Conservation (phyloP, 768 basidiomycete genomes). For the Mycena amicta region DNA sequence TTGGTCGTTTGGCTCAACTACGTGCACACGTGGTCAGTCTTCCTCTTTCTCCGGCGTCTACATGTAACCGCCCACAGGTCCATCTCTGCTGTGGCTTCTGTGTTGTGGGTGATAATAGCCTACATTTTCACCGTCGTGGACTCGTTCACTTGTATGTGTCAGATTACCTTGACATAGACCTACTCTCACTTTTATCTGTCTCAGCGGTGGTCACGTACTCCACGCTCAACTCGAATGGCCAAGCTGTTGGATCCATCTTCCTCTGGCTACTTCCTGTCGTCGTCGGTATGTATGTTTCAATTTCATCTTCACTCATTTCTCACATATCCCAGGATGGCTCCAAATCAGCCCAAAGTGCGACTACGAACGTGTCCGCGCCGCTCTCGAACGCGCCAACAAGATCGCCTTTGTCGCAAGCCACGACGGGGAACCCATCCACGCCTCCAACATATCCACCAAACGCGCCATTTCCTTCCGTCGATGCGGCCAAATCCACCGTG, state of each 20-base stretch:
- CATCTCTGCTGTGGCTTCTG: slow-evolving; percentile 20
- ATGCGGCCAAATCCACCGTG: slow-evolving; percentile 20
- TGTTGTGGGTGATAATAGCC: slow-evolving; percentile 18
- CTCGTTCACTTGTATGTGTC: slow-evolving; percentile 14
- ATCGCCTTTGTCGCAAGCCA: slow-evolving; percentile 31
- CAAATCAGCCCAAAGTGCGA: slow-evolving; percentile 45
- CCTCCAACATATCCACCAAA: slow-evolving; percentile 14
- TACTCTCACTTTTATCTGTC: neutral
- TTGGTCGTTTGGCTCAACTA: slow-evolving; percentile 35
- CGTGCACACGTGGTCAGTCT: slow-evolving; percentile 38
- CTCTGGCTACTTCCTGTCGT: slow-evolving; percentile 45
- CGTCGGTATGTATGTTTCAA: too few relatives aligned
- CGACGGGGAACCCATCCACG: slow-evolving; percentile 11
- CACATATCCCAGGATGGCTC: too few relatives aligned
- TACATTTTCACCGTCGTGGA: slow-evolving; percentile 25
- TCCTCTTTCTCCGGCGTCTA: neutral
- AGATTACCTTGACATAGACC: neutral
- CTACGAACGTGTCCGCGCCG: slow-evolving; percentile 30
- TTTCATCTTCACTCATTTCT: too few relatives aligned
- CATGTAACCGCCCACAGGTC: slow-evolving; percentile 1
- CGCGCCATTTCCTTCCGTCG: slow-evolving; percentile 25
- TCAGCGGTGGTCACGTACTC: slow-evolving; percentile 19
- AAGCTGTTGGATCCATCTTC: slow-evolving; percentile 44
- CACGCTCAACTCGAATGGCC: slow-evolving; percentile 36
- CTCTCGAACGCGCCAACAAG: slow-evolving; percentile 33